Base-by-base conservation (phyloP, 2,329 filamentous ascomycete species). In the Chrysoporthe deuterocubensis region DNA sequence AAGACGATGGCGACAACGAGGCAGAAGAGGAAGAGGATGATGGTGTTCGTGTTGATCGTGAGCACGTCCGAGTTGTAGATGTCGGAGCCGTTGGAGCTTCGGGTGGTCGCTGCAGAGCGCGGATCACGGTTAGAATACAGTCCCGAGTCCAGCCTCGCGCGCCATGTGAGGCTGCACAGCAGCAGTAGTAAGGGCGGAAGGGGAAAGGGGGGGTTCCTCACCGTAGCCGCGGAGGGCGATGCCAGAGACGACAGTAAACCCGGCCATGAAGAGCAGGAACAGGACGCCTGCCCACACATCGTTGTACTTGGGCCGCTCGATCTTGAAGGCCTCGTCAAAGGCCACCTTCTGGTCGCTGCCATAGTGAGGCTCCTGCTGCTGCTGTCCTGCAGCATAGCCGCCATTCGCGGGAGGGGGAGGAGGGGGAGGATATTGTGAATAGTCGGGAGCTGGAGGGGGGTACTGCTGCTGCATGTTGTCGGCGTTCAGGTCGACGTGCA, bases 261-360 rank as follows among this genome's bases (percentile, higher is more conserved):
- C 94, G 42, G 71, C 73, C 60, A 74, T 73, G 14, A 72, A 74
- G 21, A 72, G 62, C 13, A 77, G 34, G 62, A 76, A 77, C 65
- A 97, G 81, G 52, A 96, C 81, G 4, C 91, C 94, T 3, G 94
- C 94, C 95, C 94, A 97, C 37, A 92, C 76, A 77, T 98, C 95
- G 75, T 97, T 93, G 81, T 86, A 97, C 78, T 95, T 96, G n/a
- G 93, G 93, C 71, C 83, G 89, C 63, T 92, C 87, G 64, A 97
- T 79, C 79, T 90, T 90, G 83, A 98, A 97, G 1, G 89, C 87
- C 75, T 97, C 87, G 26, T 95, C 89, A 76, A 96, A 97, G 42
- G 81, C 81, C 44, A 81, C 81, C 75, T 87, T 87, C 70, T 85
- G 83, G 43, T 68, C 48, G 61, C 26, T 34, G 59, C 65, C 65